phyloP scores from a whole-genome alignment of 1,284 basidiomycete species.

The Volvariella volvacea region DNA sequence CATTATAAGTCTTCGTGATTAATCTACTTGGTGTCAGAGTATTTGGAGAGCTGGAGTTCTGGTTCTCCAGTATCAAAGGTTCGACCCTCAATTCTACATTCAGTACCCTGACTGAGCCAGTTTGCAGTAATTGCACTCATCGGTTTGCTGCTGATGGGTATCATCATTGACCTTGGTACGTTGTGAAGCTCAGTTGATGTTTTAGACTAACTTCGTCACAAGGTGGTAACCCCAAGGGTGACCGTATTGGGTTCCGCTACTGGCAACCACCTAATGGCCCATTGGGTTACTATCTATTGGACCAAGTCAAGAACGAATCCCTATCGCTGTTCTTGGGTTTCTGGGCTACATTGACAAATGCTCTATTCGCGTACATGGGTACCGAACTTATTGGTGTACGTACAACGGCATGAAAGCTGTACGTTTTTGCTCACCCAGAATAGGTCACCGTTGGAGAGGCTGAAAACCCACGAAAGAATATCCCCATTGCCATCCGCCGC shows the following conservation, averaged over 20 bases:
- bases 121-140: constrained; percentile 43
- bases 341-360: constrained; percentile 48
- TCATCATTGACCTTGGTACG: constrained; percentile 43
- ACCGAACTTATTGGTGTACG: constrained; percentile 41
- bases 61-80: constrained; percentile 47
- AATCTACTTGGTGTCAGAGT: constrained; percentile 48
- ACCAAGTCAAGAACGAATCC: constrained; percentile 37
- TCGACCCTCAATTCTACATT: constrained; percentile 3
- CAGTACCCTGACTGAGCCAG: constrained; percentile 4
- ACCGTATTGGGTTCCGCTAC: constrained; percentile 60
- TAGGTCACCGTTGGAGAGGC: constrained; percentile 44
- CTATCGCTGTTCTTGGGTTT: constrained; percentile 54
- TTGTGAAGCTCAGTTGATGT: neutral
- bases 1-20: constrained; percentile 36
- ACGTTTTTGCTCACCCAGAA: no score
- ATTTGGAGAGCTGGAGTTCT: constrained; percentile 59
- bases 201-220: constrained; percentile 1
- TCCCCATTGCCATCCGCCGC: constrained; percentile 38
- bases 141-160: constrained; percentile 55
- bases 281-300: constrained; percentile 38
- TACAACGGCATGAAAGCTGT: neutral
- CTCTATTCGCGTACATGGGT: constrained; percentile 40
- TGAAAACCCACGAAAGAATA: constrained; percentile 38
- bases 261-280: constrained; percentile 45
- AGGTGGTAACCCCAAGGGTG: constrained; percentile 60